A percentile compares a stretch with the other conserved stretches of the same genome.
Conservation (phyloP, 805 yeast genomes). For the Komagataella phaffii region DNA sequence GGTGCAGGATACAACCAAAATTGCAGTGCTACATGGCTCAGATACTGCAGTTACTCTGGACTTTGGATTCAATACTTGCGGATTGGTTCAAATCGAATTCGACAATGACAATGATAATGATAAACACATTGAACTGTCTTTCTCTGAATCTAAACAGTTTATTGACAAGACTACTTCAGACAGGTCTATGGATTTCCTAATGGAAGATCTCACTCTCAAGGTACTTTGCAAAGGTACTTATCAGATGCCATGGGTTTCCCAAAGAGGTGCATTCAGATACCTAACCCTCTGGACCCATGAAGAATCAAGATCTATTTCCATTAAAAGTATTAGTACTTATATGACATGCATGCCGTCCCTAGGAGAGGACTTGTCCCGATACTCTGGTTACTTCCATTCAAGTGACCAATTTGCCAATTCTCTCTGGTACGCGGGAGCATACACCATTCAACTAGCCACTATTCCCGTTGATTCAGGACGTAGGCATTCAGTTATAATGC, state of each 20-base stretch:
- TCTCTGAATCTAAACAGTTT: constrained; percentile 3
- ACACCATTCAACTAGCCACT: constrained; percentile 18
- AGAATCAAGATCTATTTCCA: neutral
- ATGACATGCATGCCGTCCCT: constrained; percentile 6
- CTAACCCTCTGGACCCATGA: constrained; percentile 3
- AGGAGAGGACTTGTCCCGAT: constrained; percentile 3
- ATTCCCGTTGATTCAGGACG: constrained; percentile 36
- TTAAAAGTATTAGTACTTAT: constrained; percentile 1
- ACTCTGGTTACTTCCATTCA: constrained; percentile 6
- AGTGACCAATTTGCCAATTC: constrained; percentile 33
- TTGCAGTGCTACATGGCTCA: constrained; percentile 2
- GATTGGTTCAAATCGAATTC: constrained; percentile 3
- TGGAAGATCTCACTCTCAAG: constrained; percentile 4
- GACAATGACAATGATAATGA: constrained; percentile 2
- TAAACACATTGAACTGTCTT: constrained; percentile 3
- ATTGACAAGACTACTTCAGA: constrained; percentile 4
- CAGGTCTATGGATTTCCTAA: constrained; percentile 5
- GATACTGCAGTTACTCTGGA: constrained; percentile 4
- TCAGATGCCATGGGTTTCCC: constrained; percentile 2
- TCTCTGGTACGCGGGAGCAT: constrained; percentile 28
- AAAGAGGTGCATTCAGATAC: constrained; percentile 5
- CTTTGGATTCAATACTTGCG: constrained; percentile 6
- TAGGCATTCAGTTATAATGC: constrained; percentile 14
- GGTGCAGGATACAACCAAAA: neutral
- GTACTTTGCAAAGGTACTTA: constrained; percentile 3